Evolutionary conservation across 2,329 filamentous ascomycete genomes (phyloP), one percentile per base, ranked within the genome.

Genomic region (Hypoxylon sp.): DNA sequence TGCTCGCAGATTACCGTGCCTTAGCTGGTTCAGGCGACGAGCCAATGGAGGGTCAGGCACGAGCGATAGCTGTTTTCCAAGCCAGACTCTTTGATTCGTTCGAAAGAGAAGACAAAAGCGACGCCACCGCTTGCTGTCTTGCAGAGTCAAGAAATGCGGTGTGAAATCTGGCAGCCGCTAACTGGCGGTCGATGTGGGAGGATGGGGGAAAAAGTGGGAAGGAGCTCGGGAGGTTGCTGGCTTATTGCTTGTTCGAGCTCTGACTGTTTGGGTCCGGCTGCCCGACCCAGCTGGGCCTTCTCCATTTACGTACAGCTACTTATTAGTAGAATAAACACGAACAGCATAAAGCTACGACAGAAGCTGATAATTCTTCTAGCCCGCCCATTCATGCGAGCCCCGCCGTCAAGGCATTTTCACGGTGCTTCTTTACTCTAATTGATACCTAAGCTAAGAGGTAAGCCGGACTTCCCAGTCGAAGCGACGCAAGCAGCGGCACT

Each of bases 141-240:
- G 48, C 48, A 55, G 35, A 48, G 33, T 50, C 37, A 21, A 55
- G 35, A 48, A 52, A 62, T 63, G 58, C 58, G 58, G 61, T 63
- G 60, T 61, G 61, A 64, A 64, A 64, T 58, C 58, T 64, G 61
- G 61, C 61, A 58, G 58, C 45, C 41, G 58, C 51, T 61, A 51
- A 64, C 61, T 64, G 61, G 61, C 35, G 52, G 58, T 57, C 31
- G 58, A 61, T 58, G 49, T 58, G 45, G 24, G 49, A 57, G 53
- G 60, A 40, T 60, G 55, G 20, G 33, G 17, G 40, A 41, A 58
- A 63, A 63, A 58, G 59, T 62, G 60, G 56, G 23, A 50, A 48
- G 10, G 18, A 40, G 48, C 33, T 54, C 46, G 43, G 46, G 53
- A 55, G 51, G n/a, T n/a, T n/a, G n/a, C n/a, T n/a, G n/a, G n/a